Base-by-base conservation (phyloP, 2,329 filamentous ascomycete species). In the Lecanosticta acicola region DNA sequence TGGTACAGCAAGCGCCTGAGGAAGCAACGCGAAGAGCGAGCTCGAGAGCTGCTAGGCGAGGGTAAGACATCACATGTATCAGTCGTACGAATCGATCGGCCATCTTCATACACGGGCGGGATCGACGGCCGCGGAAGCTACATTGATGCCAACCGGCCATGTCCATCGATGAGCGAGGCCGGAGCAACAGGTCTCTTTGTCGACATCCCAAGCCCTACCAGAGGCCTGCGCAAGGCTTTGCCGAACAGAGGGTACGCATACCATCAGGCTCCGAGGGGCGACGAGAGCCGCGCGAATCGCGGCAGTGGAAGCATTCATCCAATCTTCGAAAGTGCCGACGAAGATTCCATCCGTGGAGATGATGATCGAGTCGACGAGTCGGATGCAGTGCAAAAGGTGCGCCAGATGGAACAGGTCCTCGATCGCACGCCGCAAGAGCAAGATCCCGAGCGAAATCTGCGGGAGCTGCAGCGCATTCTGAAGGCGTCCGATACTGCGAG, bases 1-100 rank as follows among this genome's bases (percentile, higher is more conserved):
- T 75, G 71, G 70, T 74, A 73, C 52, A 65, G 61, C 8, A 59
- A 64, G 37, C 66, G 70, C 18, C 45, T 69, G 36, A 66, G 66
- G 50, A 62, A 61, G 21, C 64, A 68, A 49, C 66, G 68, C 2
- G 62, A 70, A 20, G 42, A 62, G 1, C 71, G 78, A n/a, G 76
- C 83, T 47, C 74, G 75, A 45, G 70, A 78, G 43, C 65, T 83
- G 4, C 67, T 74, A 32, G 71, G 50, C 0, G 50, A 51, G 18
- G 59, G 57, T 1, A 11, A 29, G 5, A 5, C 24, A 29, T 60
- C 59, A 3, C 55, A 59, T 13, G 54, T 50, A 9, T 60, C 59
- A 10, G 53, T 82, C 16, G 74, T 48, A n/a, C 46, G 47, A 24
- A 63, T 75, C 13, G 70, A 75, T 2, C 71, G 78, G 51, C 68